Evolutionary conservation across 2,329 filamentous ascomycete genomes (phyloP).

Genomic region (Zopfia rhizophila): DNA sequence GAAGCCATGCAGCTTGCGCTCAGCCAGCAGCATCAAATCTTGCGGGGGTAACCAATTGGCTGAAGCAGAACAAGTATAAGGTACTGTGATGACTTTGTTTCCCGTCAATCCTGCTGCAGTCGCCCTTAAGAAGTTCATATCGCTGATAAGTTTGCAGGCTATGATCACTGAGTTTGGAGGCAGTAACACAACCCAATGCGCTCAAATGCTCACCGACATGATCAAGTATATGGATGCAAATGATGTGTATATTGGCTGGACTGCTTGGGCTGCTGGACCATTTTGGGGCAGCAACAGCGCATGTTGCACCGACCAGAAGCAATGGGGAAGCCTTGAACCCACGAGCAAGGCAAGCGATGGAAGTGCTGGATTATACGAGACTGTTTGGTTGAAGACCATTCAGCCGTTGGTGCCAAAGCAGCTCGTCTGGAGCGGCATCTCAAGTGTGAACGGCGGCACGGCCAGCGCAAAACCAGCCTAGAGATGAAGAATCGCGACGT

Average conservation of each 20-base stretch:
- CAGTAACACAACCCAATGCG: conserved; percentile 52
- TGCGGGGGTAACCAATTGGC: conserved; percentile 55
- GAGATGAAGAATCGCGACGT: no score
- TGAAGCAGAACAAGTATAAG: conserved; percentile 56
- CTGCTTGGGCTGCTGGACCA: conserved; percentile 61
- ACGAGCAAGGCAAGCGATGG: conserved; percentile 58
- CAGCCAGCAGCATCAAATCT: conserved; percentile 52
- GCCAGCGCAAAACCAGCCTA: neutral
- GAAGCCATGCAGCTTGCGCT: conserved; percentile 53
- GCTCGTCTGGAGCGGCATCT: conserved; percentile 51
- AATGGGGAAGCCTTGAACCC: conserved; percentile 60
- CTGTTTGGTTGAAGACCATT: conserved; percentile 58
- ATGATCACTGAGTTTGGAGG: conserved; percentile 63
- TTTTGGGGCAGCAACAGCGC: conserved; percentile 59
- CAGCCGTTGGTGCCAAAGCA: conserved; percentile 56
- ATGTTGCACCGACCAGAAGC: conserved; percentile 54
- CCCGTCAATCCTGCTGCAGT: no score
- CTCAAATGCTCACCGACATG: conserved; percentile 53
- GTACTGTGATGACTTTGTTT: conserved; percentile 1
- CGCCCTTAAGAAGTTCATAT: no score
- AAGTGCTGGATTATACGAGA: conserved; percentile 56
- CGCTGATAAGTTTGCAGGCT: conserved; percentile 35
- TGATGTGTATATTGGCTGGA: conserved; percentile 62
- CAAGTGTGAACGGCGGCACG: conserved; percentile 31
- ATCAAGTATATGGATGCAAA: conserved; percentile 60